Base-by-base conservation (phyloP, 129 eudicot genomes). In the Apium graveolens region DNA sequence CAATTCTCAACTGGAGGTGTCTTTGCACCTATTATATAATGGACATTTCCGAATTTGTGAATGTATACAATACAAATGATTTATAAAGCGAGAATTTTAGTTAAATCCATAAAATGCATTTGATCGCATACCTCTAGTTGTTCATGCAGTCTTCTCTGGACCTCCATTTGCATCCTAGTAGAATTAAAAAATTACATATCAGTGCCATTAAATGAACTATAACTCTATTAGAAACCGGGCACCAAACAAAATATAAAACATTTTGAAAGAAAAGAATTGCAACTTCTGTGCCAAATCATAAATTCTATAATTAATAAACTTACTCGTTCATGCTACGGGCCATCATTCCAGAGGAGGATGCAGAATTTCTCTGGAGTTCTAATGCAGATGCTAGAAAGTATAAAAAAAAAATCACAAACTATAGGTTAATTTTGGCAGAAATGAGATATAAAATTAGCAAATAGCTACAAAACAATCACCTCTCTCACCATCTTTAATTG, bases 101-200 rank as follows among this genome's bases (percentile, higher is more conserved):
- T 51, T 51, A 11, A 53, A 53, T 21, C 3, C 60, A 6, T 17
- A 21, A 53, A 24, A 24, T 71, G 26, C 16, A 32, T 57, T 37
- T 55, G n/a, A 71, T 38, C 34, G n/a, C 75, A 34, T 82, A 94
- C 98, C 97, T 95, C 97, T 53, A 95, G 12, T 79, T 95, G 99
- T 86, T 95, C 99, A 78, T 95, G 97, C 81, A 92, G 94, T 79
- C 97, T 91, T 86, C 99, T 86, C 49, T 95, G 92, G 74, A 95
- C 99, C 85, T 95, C 99, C 91, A 91, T 88, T 82, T 95, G 99
- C 96, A 95, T 90, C 89, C 96, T 90, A 80, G 83, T 86, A 79
- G 78, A 86, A 86, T 79, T 83, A 82, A 72, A 75, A 35, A 81
- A 69, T 69, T 84, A 80, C 55, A 62, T 74, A 43, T 86, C 79